Percentiles rank a stretch among this genome's conserved stretches.
Conservation (phyloP, 2,329 filamentous ascomycete species). For the Davidsoniella eucalypti region DNA sequence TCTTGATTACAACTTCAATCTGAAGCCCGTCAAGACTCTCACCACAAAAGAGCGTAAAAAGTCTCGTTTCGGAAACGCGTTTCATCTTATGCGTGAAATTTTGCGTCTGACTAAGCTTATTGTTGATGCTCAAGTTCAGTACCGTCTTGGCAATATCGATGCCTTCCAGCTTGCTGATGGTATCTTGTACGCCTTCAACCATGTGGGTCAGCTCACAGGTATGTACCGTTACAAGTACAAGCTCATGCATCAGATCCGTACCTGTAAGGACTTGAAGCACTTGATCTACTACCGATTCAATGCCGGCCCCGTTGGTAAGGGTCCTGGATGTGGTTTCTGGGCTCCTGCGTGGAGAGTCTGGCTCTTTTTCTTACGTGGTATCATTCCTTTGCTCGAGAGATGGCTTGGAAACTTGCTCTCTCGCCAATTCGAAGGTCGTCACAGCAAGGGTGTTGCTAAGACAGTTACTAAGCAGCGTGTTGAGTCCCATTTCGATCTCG, state of each 20-base stretch:
- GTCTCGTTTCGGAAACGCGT: slow-evolving; percentile 96
- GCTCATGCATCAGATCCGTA: slow-evolving; percentile 98
- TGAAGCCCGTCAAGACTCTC: slow-evolving; percentile 96
- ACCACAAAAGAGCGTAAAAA: slow-evolving; percentile 99
- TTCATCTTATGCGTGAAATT: slow-evolving; percentile 98
- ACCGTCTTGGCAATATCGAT: slow-evolving; percentile 92
- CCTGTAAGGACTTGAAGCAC: slow-evolving; percentile 98
- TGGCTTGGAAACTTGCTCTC: slow-evolving; percentile 96
- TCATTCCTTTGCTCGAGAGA: slow-evolving; percentile 87
- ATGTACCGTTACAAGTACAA: slow-evolving; percentile 99
- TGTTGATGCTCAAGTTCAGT: slow-evolving; percentile 96
- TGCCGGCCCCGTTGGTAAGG: slow-evolving; percentile 88
- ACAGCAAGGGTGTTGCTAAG: slow-evolving; percentile 97
- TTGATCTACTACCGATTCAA: slow-evolving; percentile 99
- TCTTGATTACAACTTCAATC: slow-evolving; percentile 97
- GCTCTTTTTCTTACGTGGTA: slow-evolving; percentile 98
- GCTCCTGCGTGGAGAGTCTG: slow-evolving; percentile 96
- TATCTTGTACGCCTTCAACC: slow-evolving; percentile 98
- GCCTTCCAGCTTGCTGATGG: slow-evolving; percentile 97
- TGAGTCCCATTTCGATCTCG: slow-evolving; percentile 94
- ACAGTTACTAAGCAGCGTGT: slow-evolving; percentile 98
- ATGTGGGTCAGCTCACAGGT: slow-evolving; percentile 91
- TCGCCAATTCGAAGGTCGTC: slow-evolving; percentile 92
- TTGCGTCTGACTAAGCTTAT: slow-evolving; percentile 90
- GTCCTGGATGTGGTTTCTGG: slow-evolving; percentile 97